Conservation (phyloP, 78 protist genomes). For the Dictyostelium firmibasis region DNA sequence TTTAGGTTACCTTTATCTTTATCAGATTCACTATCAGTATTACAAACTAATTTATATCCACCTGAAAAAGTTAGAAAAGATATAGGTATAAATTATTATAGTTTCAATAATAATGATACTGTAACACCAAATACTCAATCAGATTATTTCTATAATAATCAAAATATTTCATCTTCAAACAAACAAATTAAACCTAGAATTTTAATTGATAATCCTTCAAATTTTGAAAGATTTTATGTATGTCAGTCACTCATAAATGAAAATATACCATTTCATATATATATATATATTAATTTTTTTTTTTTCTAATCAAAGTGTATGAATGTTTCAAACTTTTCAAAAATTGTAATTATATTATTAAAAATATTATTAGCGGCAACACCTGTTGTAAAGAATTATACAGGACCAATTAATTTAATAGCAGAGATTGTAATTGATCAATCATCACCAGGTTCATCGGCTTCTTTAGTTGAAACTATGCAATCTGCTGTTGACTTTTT, state of each 20-base stretch:
- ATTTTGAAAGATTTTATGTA: slow-evolving; percentile 56
- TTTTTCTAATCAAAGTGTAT: not conserved
- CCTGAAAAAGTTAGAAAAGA: slow-evolving; percentile 40
- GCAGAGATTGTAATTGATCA: slow-evolving; percentile 59
- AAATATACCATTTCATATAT: too few species aligned
- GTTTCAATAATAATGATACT: not conserved
- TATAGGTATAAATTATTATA: slow-evolving; percentile 16
- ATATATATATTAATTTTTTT: too few species aligned
- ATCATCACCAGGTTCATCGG: slow-evolving; percentile 72
- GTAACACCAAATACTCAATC: not conserved
- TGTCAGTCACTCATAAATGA: too few species aligned
- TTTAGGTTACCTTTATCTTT: slow-evolving; percentile 42
- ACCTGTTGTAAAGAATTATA: slow-evolving; percentile 54
- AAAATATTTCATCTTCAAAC: not conserved
- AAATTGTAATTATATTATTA: slow-evolving; percentile 26
- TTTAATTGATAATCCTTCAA: slow-evolving; percentile 11
- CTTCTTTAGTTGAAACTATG: slow-evolving; percentile 61
- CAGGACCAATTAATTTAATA: slow-evolving; percentile 61
- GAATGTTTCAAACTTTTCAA: slow-evolving; percentile 42
- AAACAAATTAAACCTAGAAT: not conserved
- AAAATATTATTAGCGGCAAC: slow-evolving; percentile 59
- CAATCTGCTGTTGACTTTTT: slow-evolving; percentile 68
- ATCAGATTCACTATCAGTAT: slow-evolving; percentile 30
- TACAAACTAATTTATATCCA: slow-evolving; percentile 53
- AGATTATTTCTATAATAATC: not conserved